Percentiles rank a stretch among this genome's conserved stretches.
These are phyloP conservation scores for Fusarium siculi DNA, from an alignment of 2,329 filamentous ascomycete species.

Conservation along the genomic window DNA sequence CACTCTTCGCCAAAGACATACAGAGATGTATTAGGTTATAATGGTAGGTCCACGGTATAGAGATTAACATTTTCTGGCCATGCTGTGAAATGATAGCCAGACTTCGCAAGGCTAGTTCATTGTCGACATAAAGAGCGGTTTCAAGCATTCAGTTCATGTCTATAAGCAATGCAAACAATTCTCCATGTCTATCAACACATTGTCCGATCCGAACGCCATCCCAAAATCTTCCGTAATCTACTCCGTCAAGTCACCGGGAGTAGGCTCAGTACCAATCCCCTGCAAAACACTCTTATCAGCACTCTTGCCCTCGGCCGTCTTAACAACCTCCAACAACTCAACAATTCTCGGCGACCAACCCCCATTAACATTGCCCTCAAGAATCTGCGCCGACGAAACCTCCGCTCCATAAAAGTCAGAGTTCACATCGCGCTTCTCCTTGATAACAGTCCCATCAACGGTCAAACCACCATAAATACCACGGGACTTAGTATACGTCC, in stretches of 20 bases:
- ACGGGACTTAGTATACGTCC: conserved; percentile 5
- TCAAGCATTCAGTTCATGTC: fast-evolving
- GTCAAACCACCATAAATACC: conserved; percentile 15
- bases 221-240: background rate
- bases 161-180: background rate
- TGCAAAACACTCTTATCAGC: background rate
- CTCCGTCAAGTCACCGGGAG: background rate
- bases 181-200: fast-evolving
- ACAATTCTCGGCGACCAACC: background rate
- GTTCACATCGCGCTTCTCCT: conserved; percentile 3
- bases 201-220: background rate
- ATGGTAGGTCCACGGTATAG: too few species aligned
- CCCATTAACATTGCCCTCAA: background rate
- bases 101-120: too few species aligned
- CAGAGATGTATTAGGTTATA: background rate
- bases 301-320: background rate
- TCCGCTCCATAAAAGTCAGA: background rate
- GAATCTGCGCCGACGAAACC: background rate
- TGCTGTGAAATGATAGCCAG: fast-evolving
- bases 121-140: too few species aligned
- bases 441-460: conserved; percentile 1
- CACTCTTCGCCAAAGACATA: background rate
- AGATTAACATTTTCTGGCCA: too few species aligned
- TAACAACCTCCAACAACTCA: background rate
- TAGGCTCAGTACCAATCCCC: background rate